Base-by-base conservation (phyloP, 805 yeast species). In the Teunomyces funiuensis region DNA sequence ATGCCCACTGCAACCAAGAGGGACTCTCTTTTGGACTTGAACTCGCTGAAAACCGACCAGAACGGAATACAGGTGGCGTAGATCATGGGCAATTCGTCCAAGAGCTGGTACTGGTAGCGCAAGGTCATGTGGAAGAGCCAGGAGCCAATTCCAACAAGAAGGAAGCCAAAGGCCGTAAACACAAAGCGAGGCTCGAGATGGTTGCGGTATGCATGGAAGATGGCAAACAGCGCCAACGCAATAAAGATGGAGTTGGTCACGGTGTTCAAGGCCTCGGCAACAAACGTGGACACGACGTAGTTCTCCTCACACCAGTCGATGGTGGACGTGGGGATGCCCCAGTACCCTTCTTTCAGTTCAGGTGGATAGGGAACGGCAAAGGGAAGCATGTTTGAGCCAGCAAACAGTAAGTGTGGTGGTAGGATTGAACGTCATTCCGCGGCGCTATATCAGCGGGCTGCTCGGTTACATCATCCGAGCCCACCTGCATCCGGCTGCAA, bases 271-370 rank as follows among this genome's bases (percentile, higher is more conserved):
- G 88, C 85, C 61, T 93, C 99, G 3, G 98, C 97, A 40, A 93
- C 74, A 55, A 86, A 93, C 9, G 76, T 77, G 9, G 91, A 77
- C 1, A 90, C 86, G 8, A 89, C 91, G 59, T 91, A 91, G 67
- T 91, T 91, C 63, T 93, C 98, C 57, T 91, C 99, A 65, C 99
- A 91, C 98, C 98, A 91, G 58, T 91, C 99, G 28, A 93, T 93
- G n/a, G 98, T 90, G 28, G 96, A 79, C 0, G 98, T 89, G 2
- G 86, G 85, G 4, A 71, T 66, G 1, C 93, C 93, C 96, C 96
- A 88, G 58, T 62, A 82, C 1, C 89, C 90, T 11, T 62, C 43
- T n/a, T 57, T 50, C 30, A 79, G 77, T 25, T 72, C 77, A 5
- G 71, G 71, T 0, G 87, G 85, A 52, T 80, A 80, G 2, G 80